These are phyloP conservation scores for Pichia sp. DNA, from an alignment of 1,139 yeast species.

Conservation along the genomic window DNA sequence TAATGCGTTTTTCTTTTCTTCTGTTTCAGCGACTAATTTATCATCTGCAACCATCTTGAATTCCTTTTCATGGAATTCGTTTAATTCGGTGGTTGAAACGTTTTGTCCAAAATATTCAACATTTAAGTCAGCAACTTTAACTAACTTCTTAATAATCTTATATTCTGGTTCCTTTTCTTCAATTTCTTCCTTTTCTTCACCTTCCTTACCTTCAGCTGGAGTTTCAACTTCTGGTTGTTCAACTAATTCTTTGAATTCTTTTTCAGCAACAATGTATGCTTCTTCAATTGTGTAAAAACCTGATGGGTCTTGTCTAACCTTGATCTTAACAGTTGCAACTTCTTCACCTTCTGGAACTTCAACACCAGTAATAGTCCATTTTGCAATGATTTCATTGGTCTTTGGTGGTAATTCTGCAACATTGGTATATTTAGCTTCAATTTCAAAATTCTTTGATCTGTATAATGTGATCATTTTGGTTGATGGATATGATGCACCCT, in stretches of 20 bases:
- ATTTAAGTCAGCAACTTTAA: constrained; percentile 77
- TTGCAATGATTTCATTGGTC: constrained; percentile 61
- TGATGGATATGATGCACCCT: constrained; percentile 87
- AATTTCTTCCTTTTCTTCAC: constrained; percentile 34
- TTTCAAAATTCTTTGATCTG: constrained; percentile 83
- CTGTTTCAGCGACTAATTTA: constrained; percentile 96
- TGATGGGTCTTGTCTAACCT: constrained; percentile 94
- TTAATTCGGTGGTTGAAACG: constrained; percentile 52
- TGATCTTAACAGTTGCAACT: constrained; percentile 81
- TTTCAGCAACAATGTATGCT: constrained; percentile 93
- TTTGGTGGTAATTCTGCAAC: constrained; percentile 68
- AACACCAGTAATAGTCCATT: constrained; percentile 85
- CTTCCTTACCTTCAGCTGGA: constrained; percentile 38
- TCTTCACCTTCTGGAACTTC: constrained; percentile 68
- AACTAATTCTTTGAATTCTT: constrained; percentile 73
- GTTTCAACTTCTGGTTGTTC: constrained; percentile 59
- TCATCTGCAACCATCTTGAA: constrained; percentile 80
- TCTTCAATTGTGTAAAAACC: constrained; percentile 92
- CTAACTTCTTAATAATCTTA: constrained; percentile 86
- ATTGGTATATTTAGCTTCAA: constrained; percentile 82
- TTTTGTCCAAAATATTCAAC: constrained; percentile 59
- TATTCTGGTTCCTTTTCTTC: constrained; percentile 63
- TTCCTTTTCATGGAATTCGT: constrained; percentile 71
- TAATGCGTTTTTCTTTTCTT: constrained; percentile 95
- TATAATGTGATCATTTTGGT: constrained; percentile 91